These are phyloP conservation scores for Massariosphaeria phaeospora DNA, from an alignment of 495 filamentous ascomycete genomes.

Conservation along the genomic window DNA sequence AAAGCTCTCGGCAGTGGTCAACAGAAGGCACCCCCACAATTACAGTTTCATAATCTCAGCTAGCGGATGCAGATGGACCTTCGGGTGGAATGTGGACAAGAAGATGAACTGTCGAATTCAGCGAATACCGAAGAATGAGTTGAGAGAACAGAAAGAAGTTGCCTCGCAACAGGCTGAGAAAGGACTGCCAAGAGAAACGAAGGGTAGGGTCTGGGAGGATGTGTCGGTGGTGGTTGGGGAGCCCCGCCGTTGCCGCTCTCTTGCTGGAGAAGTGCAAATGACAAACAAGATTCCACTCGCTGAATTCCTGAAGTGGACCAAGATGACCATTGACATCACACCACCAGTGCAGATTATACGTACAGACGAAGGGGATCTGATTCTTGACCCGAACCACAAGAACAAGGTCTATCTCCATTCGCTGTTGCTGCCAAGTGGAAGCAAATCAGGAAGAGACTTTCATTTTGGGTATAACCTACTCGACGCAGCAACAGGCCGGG, in stretches of 20 bases:
- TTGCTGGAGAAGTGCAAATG: neutral
- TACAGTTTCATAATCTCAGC: neutral
- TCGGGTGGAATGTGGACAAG: neutral
- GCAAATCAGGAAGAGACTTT: neutral
- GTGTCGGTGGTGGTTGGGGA: neutral
- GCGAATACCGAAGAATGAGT: neutral
- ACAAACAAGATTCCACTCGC: neutral
- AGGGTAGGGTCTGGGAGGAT: neutral
- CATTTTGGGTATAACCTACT: slow-evolving; percentile 10
- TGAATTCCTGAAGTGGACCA: neutral
- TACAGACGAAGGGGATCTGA: neutral
- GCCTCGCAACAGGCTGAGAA: neutral
- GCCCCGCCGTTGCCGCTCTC: neutral
- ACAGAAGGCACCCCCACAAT: slow-evolving; percentile 5
- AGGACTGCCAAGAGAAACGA: neutral
- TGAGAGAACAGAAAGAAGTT: no score
- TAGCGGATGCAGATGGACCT: neutral
- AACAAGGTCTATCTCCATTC: slow-evolving; percentile 1
- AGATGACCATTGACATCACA: neutral
- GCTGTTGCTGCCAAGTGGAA: neutral
- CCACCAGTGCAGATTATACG: neutral
- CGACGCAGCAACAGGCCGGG: no score
- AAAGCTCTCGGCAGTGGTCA: slow-evolving; percentile 5
- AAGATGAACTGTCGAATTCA: neutral
- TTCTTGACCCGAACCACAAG: neutral